phyloP scores from a whole-genome alignment of 257 asterid species.

The Mitragyna speciosa region DNA sequence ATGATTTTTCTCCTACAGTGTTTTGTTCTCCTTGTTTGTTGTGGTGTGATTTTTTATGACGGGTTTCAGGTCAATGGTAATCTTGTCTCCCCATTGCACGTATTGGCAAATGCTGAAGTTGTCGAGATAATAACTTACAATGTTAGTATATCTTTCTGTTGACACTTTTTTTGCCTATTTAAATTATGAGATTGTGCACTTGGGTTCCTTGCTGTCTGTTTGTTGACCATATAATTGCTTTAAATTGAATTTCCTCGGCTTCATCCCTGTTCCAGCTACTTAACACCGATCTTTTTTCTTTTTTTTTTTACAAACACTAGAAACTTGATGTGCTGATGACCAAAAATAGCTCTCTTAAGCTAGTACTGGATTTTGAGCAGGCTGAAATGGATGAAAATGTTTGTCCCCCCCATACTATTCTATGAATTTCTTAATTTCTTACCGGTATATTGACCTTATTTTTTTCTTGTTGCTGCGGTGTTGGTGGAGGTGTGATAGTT shows the following conservation, averaged over 20 bases:
- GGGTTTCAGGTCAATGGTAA: constrained; percentile 84
- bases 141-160: constrained; percentile 47
- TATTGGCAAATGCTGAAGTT: constrained; percentile 86
- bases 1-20: constrained; percentile 11
- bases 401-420: neutral
- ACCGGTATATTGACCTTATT: neutral
- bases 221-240: neutral
- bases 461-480: neutral
- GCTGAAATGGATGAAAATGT: neutral
- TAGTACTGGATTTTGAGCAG: neutral
- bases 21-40: constrained; percentile 11
- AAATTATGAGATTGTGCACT: neutral
- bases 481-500: neutral
- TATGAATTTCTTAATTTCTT: neutral
- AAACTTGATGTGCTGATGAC: neutral
- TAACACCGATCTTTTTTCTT: neutral
- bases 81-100: constrained; percentile 75
- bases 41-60: constrained; percentile 20
- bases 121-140: constrained; percentile 78
- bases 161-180: constrained; percentile 8
- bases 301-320: neutral
- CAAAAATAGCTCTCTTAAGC: neutral
- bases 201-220: neutral
- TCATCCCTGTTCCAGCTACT: neutral
- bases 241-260: neutral